Evolutionary conservation across 305 asterid species (phyloP).

Genomic region (Petunia hybrid): DNA sequence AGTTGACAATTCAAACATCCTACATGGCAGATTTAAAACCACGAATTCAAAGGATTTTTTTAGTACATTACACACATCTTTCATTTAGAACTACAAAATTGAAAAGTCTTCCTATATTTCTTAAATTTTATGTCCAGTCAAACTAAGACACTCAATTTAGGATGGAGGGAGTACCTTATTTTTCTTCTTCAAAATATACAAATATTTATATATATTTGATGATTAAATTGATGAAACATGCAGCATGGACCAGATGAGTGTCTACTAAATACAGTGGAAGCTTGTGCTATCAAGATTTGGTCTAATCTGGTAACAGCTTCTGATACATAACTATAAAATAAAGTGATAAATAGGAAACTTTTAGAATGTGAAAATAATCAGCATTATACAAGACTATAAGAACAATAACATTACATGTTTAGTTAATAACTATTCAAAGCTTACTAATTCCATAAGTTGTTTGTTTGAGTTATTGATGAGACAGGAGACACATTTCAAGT

Average conservation of each 20-base stretch:
- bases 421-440: no score
- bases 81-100: no score
- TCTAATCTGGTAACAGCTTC: constrained; percentile 56
- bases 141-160: no score
- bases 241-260: constrained; percentile 95
- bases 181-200: no score
- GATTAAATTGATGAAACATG: constrained; percentile 31
- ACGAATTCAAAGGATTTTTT: no score
- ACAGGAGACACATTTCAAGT: constrained; percentile 69
- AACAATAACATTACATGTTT: no score
- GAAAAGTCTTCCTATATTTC: no score
- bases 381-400: background rate
- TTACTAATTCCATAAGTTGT: background rate
- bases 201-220: background rate
- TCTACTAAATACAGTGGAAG: constrained; percentile 66
- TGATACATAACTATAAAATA: background rate
- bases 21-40: no score
- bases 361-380: background rate
- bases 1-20: no score
- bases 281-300: constrained; percentile 78
- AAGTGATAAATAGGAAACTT: background rate
- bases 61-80: no score
- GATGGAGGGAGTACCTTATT: no score
- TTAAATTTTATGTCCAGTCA: no score
- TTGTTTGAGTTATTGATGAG: constrained; percentile 24